Evolutionary conservation across 768 basidiomycete species (phyloP).

Genomic region (Dentipellis fragilis): DNA sequence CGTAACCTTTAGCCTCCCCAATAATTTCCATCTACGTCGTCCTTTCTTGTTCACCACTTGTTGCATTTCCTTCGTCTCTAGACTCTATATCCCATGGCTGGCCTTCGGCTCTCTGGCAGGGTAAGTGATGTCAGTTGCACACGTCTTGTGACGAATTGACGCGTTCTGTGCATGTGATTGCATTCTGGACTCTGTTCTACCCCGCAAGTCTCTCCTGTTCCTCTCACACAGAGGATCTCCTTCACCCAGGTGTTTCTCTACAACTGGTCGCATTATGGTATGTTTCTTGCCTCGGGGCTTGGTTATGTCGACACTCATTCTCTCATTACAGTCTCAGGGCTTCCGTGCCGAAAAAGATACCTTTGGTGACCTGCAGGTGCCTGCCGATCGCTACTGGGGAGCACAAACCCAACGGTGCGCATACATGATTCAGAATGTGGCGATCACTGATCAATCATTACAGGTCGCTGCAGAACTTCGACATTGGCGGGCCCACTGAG

Average conservation of each 20-base stretch:
- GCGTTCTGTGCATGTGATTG: slow-evolving; percentile 23
- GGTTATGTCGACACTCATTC: too few relatives aligned
- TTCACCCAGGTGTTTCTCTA: slow-evolving; percentile 20
- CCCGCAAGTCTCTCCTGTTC: slow-evolving; percentile 1
- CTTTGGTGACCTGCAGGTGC: slow-evolving; percentile 90
- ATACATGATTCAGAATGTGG: neutral
- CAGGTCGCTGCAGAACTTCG: slow-evolving; percentile 94
- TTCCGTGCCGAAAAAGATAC: slow-evolving; percentile 86
- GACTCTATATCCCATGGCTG: slow-evolving; percentile 16
- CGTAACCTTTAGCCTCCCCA: neutral
- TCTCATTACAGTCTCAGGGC: slow-evolving; percentile 19
- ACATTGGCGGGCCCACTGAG: slow-evolving; percentile 93
- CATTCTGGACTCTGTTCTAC: neutral
- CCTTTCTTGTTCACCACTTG: too few relatives aligned
- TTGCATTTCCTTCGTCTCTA: too few relatives aligned
- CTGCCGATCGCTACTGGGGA: slow-evolving; percentile 88
- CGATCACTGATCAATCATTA: neutral
- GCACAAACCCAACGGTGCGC: slow-evolving; percentile 90
- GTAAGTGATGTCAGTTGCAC: neutral
- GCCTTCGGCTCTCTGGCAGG: slow-evolving; percentile 12
- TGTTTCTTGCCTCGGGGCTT: neutral
- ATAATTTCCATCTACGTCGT: too few relatives aligned
- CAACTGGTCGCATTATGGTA: slow-evolving; percentile 28
- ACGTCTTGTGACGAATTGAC: neutral
- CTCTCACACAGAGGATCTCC: neutral